Evolutionary conservation across 306 rosid genomes (phyloP), one percentile per base, ranked within the genome.

Genomic region (Hippophae rhamnoides): DNA sequence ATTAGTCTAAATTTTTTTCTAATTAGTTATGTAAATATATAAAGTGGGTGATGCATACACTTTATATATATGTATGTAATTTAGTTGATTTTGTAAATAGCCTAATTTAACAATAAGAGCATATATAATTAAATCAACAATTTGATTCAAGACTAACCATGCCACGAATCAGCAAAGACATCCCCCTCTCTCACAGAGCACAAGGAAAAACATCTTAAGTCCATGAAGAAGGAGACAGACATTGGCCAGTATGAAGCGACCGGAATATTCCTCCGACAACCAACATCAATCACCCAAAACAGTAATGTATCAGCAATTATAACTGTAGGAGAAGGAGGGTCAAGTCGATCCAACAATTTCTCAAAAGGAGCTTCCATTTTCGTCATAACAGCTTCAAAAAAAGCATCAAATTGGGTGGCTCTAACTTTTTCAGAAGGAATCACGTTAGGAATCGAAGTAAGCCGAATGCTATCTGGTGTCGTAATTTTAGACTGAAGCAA

Each of bases 341-440:
- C 58, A 6, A 79, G 79, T 31, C 43, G 49, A 31, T 76, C 67
- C 0, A 81, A 62, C 3, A 84, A 49, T 57, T 2, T 13, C 53
- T 74, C 78, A 10, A 84, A 38, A 1, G 85, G 85, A 5, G 68
- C 58, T 68, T 84, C 81, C 78, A 84, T 69, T 23, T 76, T 51
- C 1, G 76, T 84, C 74, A 56, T 72, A 8, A 76, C 46, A 3
- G 76, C 85, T 25, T 74, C 74, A 1, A 70, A 10, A 26, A 74
- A 61, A 42, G 14, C 48, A 6, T 45, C 1, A n/a, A 76, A 41
- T 43, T 74, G 65, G 51, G 13, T 49, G 2, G 69, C 64, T 0
- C 57, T 66, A 11, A 11, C 78, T 6, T 38, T 31, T 68, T 76
- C 87, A 43, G 89, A 70, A 12, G 86, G 89, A 49, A 79, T 40